Percentiles rank a stretch among this genome's conserved stretches.
phyloP scores from a whole-genome alignment of 2,329 filamentous ascomycete species.

The Monilinia laxa region DNA sequence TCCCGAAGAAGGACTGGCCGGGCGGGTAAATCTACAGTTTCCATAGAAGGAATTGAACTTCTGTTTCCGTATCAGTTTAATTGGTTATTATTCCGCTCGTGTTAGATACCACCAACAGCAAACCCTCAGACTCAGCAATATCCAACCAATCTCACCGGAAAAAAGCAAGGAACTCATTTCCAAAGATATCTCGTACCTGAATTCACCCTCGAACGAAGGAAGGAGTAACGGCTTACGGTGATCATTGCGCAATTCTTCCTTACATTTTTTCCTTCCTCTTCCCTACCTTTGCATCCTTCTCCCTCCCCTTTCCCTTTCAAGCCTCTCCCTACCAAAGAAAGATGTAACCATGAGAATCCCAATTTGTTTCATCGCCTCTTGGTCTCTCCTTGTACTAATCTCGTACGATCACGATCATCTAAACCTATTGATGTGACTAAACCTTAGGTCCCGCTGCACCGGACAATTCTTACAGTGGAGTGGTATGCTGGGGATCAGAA shows the following conservation, averaged over 20 bases:
- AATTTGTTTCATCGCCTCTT: constrained; percentile 12
- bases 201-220: not conserved
- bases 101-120: not conserved
- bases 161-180: not conserved
- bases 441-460: constrained; percentile 4
- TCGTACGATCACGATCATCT: constrained; percentile 6
- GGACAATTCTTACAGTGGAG: not conserved
- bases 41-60: not conserved
- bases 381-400: not conserved
- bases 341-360: not conserved
- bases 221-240: constrained; percentile 1
- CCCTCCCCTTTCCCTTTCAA: not conserved
- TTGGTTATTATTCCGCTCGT: constrained; percentile 4
- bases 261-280: not conserved
- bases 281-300: not conserved
- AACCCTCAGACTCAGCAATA: constrained; percentile 1
- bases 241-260: constrained; percentile 21
- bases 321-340: not conserved
- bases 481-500: not conserved
- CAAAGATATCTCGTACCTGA: constrained; percentile 6
- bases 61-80: not conserved
- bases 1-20: not conserved
- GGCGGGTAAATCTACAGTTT: constrained; percentile 8
- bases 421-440: not conserved
- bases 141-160: not conserved